These are phyloP conservation scores for Sugiyamaella neomexicana DNA, from an alignment of 1,139 yeast genomes.

Conservation along the genomic window DNA sequence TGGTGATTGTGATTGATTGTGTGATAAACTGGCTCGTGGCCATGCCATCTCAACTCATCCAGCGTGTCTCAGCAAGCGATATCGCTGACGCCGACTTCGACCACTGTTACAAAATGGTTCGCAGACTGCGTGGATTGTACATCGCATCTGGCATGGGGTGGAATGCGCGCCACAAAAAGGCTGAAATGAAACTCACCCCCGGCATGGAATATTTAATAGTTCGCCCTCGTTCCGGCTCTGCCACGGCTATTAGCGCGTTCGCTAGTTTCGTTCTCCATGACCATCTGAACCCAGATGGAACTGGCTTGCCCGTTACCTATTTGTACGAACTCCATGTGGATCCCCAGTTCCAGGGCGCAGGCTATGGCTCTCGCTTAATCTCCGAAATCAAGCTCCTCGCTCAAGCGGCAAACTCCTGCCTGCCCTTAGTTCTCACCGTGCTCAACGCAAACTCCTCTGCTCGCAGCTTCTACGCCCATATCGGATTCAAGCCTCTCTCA, in stretches of 20 bases:
- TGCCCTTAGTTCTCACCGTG: constrained; percentile 32
- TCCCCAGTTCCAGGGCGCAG: constrained; percentile 39
- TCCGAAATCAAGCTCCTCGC: constrained; percentile 23
- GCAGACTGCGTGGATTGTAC: constrained; percentile 33
- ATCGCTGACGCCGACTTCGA: constrained; percentile 20
- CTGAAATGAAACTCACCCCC: constrained; percentile 48
- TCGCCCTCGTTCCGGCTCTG: constrained; percentile 27
- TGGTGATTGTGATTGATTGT: not conserved
- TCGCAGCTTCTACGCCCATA: constrained; percentile 29
- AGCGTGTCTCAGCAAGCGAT: constrained; percentile 20
- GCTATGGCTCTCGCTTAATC: constrained; percentile 45
- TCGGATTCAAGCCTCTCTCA: constrained; percentile 10
- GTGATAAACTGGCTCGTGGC: not conserved
- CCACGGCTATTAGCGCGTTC: constrained; percentile 43
- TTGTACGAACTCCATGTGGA: constrained; percentile 56
- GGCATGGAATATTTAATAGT: constrained; percentile 47
- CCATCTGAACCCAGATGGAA: constrained; percentile 37
- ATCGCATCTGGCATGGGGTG: constrained; percentile 46
- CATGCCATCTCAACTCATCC: not conserved
- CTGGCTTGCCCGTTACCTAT: constrained; percentile 44
- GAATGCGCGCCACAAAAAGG: constrained; percentile 45
- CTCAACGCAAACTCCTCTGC: constrained; percentile 35
- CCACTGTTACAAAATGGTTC: constrained; percentile 35
- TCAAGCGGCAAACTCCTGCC: not conserved
- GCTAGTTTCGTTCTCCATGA: constrained; percentile 48